Percentiles rank a stretch among this genome's conserved stretches.
Evolutionary conservation across 805 yeast genomes (phyloP).

Genomic region (Limtongia smithiae): DNA sequence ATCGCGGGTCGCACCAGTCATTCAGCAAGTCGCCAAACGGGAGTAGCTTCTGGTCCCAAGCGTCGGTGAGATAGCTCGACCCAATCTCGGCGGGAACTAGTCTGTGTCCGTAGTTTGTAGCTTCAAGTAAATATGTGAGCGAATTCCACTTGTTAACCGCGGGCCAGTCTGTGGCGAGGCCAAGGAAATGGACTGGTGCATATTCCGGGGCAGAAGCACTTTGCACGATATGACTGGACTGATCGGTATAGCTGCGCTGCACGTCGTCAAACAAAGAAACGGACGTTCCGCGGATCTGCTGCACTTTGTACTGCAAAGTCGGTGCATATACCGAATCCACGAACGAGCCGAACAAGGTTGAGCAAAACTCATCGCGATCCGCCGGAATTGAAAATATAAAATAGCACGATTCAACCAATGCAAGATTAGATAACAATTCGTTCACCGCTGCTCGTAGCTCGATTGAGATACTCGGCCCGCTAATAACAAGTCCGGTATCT

Average conservation of each 20-base stretch:
- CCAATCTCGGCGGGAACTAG: conserved; percentile 34
- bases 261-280: no score
- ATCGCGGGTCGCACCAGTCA: conserved; percentile 9
- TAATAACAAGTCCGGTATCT: conserved; percentile 13
- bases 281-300: no score
- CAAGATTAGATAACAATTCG: neutral
- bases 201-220: no score
- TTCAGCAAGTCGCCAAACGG: conserved; percentile 24
- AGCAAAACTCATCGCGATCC: neutral
- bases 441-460: conserved; percentile 3
- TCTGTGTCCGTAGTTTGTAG: conserved; percentile 24
- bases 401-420: neutral
- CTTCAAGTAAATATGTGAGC: conserved; percentile 22
- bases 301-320: no score
- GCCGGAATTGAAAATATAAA: neutral
- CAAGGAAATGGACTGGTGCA: conserved; percentile 8
- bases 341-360: neutral
- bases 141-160: conserved; percentile 29
- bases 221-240: no score
- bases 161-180: conserved; percentile 24
- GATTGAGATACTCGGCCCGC: conserved; percentile 8
- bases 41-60: conserved; percentile 30
- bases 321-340: neutral
- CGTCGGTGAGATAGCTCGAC: conserved; percentile 20
- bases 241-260: no score